These are phyloP conservation scores for Arachnopeziza araneosa DNA, from an alignment of 2,329 filamentous ascomycete species.

Conservation along the genomic window DNA sequence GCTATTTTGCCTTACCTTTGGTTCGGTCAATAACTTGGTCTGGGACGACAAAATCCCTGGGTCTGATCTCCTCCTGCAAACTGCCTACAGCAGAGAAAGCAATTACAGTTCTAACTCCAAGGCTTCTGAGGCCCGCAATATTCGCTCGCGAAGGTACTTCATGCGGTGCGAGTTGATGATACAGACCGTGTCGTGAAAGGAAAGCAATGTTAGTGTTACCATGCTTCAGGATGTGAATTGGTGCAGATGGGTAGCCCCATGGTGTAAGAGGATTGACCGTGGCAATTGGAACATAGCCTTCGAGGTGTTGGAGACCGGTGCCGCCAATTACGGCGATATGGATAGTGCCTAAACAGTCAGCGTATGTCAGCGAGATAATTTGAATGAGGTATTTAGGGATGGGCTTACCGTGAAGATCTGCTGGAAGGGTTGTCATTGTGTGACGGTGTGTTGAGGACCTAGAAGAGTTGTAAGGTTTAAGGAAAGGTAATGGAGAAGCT, in stretches of 20 bases:
- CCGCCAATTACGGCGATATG: constrained; percentile 89
- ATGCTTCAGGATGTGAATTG: constrained; percentile 86
- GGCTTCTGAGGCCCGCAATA: constrained; percentile 88
- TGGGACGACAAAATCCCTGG: constrained; percentile 92
- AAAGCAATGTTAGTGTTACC: constrained; percentile 80
- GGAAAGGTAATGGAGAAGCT: neutral
- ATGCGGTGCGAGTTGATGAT: constrained; percentile 88
- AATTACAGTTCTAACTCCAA: constrained; percentile 87
- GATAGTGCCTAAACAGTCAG: constrained; percentile 51
- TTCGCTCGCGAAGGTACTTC: constrained; percentile 95
- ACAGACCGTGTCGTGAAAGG: constrained; percentile 81
- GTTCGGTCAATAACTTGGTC: constrained; percentile 97
- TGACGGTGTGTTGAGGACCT: neutral
- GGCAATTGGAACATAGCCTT: constrained; percentile 80
- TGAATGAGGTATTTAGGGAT: neutral
- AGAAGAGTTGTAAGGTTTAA: neutral
- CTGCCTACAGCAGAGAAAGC: constrained; percentile 94
- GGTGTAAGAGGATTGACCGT: constrained; percentile 72
- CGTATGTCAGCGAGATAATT: neutral
- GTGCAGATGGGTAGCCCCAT: constrained; percentile 74
- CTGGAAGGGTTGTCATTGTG: neutral
- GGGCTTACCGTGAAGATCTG: neutral
- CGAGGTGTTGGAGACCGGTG: constrained; percentile 83
- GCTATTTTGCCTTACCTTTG: constrained; percentile 49
- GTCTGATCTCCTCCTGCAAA: constrained; percentile 86